Percentiles rank a stretch among this genome's conserved stretches.
Conservation (phyloP, 495 filamentous ascomycete genomes). For the Neurospora tetraspora region DNA sequence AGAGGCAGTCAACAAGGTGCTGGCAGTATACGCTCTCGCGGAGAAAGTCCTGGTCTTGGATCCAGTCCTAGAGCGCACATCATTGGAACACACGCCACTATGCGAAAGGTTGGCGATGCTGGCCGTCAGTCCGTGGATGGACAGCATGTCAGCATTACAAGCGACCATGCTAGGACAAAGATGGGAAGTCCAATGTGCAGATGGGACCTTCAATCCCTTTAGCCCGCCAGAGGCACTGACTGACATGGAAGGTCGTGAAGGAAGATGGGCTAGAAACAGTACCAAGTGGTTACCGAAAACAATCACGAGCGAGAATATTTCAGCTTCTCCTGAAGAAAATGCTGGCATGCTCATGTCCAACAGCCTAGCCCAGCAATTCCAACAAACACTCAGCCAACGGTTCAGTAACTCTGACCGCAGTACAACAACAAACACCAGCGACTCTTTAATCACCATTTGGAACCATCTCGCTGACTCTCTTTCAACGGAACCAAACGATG, state of each 20-base stretch:
- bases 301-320: background rate
- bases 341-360: background rate
- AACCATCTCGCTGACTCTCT: background rate
- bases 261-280: background rate
- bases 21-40: conserved; percentile 13
- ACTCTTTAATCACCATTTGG: background rate
- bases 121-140: conserved; percentile 12
- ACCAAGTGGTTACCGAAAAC: background rate
- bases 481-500: background rate
- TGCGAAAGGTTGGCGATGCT: conserved; percentile 13
- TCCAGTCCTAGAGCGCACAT: conserved; percentile 7
- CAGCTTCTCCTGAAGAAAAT: background rate
- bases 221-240: background rate
- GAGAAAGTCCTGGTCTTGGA: conserved; percentile 15
- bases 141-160: conserved; percentile 13
- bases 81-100: conserved; percentile 5
- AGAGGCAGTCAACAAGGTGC: conserved; percentile 14
- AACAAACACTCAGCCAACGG: background rate
- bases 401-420: background rate
- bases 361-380: background rate
- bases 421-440: background rate
- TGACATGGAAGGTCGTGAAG: background rate
- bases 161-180: conserved; percentile 9
- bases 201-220: conserved; percentile 13
- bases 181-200: conserved; percentile 15